phyloP scores from a whole-genome alignment of 2,329 filamentous ascomycete genomes.

The Lasiodiplodia sp. region DNA sequence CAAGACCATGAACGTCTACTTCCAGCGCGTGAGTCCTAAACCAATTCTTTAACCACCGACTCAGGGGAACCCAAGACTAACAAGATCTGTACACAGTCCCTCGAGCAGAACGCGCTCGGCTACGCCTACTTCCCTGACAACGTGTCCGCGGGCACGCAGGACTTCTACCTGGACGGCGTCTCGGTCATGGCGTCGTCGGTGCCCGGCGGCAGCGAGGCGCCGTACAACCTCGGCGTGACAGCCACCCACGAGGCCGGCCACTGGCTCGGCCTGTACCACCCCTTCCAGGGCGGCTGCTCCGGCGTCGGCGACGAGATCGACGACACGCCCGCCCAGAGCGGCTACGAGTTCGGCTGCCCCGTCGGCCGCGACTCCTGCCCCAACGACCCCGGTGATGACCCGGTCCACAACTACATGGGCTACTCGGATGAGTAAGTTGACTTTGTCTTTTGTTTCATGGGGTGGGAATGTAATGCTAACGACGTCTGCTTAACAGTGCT shows the following conservation, averaged over 20 bases:
- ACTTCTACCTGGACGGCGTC: slow-evolving; percentile 47
- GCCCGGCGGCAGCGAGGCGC: slow-evolving; percentile 44
- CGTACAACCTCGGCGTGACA: slow-evolving; percentile 57
- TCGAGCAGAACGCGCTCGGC: slow-evolving; percentile 36
- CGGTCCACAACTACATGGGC: slow-evolving; percentile 47
- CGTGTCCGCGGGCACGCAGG: neutral
- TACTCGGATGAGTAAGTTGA: slow-evolving; percentile 36
- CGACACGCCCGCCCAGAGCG: slow-evolving; percentile 52
- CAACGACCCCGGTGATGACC: slow-evolving; percentile 41
- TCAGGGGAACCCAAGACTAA: slow-evolving; percentile 39
- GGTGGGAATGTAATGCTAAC: neutral
- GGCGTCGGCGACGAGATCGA: slow-evolving; percentile 55
- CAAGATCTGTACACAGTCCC: neutral
- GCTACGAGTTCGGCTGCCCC: slow-evolving; percentile 62
- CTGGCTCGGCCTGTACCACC: slow-evolving; percentile 57
- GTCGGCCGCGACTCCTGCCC: slow-evolving; percentile 55
- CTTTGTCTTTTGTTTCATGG: neutral
- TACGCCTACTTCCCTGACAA: slow-evolving; percentile 44
- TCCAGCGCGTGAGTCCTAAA: slow-evolving; percentile 48
- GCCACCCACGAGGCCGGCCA: slow-evolving; percentile 51
- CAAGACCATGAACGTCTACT: slow-evolving; percentile 65
- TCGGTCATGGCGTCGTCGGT: slow-evolving; percentile 58
- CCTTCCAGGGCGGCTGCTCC: slow-evolving; percentile 56
- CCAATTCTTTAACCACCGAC: neutral
- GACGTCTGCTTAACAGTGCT: slow-evolving; percentile 48